A percentile compares a stretch with the other conserved stretches of the same genome.
phyloP scores from a whole-genome alignment of 768 basidiomycete genomes.

The Mycena alexandri region DNA sequence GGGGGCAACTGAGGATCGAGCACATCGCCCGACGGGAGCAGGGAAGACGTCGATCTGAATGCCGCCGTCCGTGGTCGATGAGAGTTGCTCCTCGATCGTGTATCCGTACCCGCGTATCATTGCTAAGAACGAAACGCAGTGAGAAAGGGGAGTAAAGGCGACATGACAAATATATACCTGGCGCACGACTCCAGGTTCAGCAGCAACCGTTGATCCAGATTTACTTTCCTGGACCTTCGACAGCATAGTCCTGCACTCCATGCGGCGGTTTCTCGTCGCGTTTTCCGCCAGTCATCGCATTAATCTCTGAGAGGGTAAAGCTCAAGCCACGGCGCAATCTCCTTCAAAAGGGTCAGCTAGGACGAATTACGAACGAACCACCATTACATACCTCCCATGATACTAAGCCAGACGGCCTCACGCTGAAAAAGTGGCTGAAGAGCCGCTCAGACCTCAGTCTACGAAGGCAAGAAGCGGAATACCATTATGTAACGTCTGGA shows the following conservation, averaged over 20 bases:
- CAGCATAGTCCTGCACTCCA: conserved; percentile 10
- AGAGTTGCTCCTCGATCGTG: conserved; percentile 12
- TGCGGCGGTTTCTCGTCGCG: conserved; percentile 3
- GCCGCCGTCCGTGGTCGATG: neutral
- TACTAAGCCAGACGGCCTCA: neutral
- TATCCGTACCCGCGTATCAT: conserved; percentile 9
- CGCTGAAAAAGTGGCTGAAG: neutral
- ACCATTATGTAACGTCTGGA: neutral
- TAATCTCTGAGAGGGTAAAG: neutral
- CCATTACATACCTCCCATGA: neutral
- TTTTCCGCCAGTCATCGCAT: conserved; percentile 10
- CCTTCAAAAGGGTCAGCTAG: no score
- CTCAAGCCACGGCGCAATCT: no score
- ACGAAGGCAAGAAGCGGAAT: neutral
- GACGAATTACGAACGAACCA: no score
- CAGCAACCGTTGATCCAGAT: conserved; percentile 8
- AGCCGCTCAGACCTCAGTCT: neutral
- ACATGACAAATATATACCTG: neutral
- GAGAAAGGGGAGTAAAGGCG: neutral
- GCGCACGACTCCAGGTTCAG: conserved; percentile 1
- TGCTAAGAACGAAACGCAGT: conserved; percentile 3
- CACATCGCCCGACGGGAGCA: neutral
- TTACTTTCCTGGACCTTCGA: conserved; percentile 6
- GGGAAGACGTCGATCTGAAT: conserved; percentile 15
- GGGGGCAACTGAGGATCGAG: neutral